Conservation (phyloP, 2,329 filamentous ascomycete genomes). For the Cadophora sp. region DNA sequence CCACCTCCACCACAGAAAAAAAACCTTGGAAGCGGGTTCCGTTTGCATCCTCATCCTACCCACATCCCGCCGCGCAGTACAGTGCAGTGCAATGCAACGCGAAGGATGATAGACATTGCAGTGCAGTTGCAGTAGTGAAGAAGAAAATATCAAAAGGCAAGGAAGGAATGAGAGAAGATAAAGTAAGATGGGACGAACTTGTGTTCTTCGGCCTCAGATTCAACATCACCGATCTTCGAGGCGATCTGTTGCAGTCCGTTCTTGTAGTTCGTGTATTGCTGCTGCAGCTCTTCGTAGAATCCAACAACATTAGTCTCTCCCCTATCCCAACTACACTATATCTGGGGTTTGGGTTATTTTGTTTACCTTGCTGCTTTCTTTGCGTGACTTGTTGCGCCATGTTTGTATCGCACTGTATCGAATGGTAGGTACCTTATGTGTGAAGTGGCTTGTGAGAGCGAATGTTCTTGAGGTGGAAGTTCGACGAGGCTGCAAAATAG, state of each 20-base stretch:
- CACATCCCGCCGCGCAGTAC: not conserved
- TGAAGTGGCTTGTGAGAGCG: constrained; percentile 17
- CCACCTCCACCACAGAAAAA: too few species aligned
- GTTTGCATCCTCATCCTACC: too few species aligned
- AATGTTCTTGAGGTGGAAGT: constrained; percentile 24
- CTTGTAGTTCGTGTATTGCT: constrained; percentile 80
- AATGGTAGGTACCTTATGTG: constrained; percentile 3
- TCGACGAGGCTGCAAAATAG: constrained; percentile 27
- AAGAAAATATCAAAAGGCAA: not conserved
- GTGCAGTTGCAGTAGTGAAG: constrained; percentile 3
- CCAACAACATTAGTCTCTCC: not conserved
- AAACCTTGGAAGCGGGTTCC: constrained; percentile 20
- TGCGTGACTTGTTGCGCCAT: constrained; percentile 46
- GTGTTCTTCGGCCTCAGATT: constrained; percentile 97
- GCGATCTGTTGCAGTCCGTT: constrained; percentile 88
- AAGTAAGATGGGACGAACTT: constrained; percentile 68
- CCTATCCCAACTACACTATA: not conserved
- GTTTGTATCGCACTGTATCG: constrained; percentile 19
- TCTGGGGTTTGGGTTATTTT: not conserved
- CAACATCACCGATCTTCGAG: constrained; percentile 95
- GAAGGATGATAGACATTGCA: not conserved
- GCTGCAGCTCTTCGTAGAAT: constrained; percentile 70
- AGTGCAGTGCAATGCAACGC: too few species aligned
- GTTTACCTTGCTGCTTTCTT: constrained; percentile 47
- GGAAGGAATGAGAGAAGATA: constrained; percentile 17